Evolutionary conservation across 2,329 filamentous ascomycete genomes (phyloP).

Genomic region (Curvularia sp.): DNA sequence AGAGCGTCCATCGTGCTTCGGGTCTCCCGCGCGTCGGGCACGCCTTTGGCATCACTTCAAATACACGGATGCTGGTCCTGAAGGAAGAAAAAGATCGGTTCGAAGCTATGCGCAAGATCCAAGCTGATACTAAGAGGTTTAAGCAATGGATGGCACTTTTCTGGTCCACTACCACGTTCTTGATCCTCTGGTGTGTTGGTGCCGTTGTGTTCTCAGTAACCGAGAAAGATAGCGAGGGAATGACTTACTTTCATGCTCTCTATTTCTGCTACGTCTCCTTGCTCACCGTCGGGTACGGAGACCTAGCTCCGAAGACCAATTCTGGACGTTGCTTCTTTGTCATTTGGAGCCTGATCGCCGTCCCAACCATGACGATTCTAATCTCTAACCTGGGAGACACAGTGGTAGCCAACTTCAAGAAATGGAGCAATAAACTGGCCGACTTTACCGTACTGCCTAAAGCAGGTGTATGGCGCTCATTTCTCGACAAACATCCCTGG

Average conservation of each 20-base stretch:
- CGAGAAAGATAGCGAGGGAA: constrained; percentile 60
- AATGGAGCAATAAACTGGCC: constrained; percentile 66
- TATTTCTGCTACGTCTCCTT: constrained; percentile 88
- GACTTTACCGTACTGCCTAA: constrained; percentile 72
- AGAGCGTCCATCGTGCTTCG: constrained; percentile 13
- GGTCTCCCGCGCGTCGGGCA: constrained; percentile 18
- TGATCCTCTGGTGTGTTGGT: constrained; percentile 80
- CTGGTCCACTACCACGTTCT: constrained; percentile 72
- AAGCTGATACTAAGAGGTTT: constrained; percentile 68
- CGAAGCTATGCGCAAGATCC: constrained; percentile 80
- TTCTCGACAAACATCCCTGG: constrained; percentile 59
- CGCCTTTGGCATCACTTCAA: constrained; percentile 28
- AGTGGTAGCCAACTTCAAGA: constrained; percentile 71
- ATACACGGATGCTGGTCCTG: constrained; percentile 62
- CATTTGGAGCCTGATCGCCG: constrained; percentile 86
- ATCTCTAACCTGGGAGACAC: constrained; percentile 72
- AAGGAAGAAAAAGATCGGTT: constrained; percentile 72
- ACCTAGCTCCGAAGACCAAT: constrained; percentile 77
- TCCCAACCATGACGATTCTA: constrained; percentile 87
- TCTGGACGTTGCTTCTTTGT: constrained; percentile 86
- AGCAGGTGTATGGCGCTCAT: constrained; percentile 59
- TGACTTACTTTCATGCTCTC: constrained; percentile 80
- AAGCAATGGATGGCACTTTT: constrained; percentile 77
- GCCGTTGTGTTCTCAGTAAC: constrained; percentile 75
- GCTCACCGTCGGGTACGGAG: constrained; percentile 87